phyloP scores from a whole-genome alignment of 2,329 filamentous ascomycete genomes.

The Diplodia sapinea region DNA sequence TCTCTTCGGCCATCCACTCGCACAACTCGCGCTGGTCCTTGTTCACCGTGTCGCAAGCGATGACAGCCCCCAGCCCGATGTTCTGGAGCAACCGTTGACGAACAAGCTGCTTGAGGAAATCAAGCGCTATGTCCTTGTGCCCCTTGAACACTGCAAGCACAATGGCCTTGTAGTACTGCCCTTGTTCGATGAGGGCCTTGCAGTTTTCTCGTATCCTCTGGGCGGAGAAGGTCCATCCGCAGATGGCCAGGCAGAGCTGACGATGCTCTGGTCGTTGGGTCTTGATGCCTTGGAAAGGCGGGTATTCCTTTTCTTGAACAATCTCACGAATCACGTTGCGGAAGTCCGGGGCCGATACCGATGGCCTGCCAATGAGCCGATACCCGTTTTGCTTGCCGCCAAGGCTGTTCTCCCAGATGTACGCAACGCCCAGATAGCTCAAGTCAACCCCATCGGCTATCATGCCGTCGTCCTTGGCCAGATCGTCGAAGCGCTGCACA shows the following conservation, averaged over 20 bases:
- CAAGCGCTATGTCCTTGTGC: constrained; percentile 69
- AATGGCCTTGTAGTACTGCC: constrained; percentile 74
- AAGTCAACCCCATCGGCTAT: constrained; percentile 70
- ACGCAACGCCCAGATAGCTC: constrained; percentile 75
- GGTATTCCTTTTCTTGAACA: constrained; percentile 66
- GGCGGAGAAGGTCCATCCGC: constrained; percentile 69
- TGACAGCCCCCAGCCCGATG: constrained; percentile 55
- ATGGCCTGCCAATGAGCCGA: constrained; percentile 36
- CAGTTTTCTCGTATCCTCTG: constrained; percentile 57
- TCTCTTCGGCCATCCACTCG: constrained; percentile 66
- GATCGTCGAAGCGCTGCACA: constrained; percentile 69
- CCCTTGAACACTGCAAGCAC: constrained; percentile 78
- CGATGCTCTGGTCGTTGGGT: constrained; percentile 73
- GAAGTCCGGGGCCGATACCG: constrained; percentile 62
- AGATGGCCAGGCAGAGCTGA: constrained; percentile 76
- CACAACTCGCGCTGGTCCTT: constrained; percentile 67
- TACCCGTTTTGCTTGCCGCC: constrained; percentile 55
- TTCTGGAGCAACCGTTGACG: constrained; percentile 68
- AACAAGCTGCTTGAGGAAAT: constrained; percentile 72
- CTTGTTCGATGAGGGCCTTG: constrained; percentile 58
- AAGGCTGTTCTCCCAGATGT: constrained; percentile 73
- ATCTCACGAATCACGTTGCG: constrained; percentile 63
- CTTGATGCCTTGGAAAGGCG: constrained; percentile 65
- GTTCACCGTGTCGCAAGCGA: constrained; percentile 58
- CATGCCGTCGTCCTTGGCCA: constrained; percentile 73